Evolutionary conservation across 2,329 filamentous ascomycete species (phyloP), one percentile per base, ranked within the genome.

Genomic region (Colletotrichum kahawae): DNA sequence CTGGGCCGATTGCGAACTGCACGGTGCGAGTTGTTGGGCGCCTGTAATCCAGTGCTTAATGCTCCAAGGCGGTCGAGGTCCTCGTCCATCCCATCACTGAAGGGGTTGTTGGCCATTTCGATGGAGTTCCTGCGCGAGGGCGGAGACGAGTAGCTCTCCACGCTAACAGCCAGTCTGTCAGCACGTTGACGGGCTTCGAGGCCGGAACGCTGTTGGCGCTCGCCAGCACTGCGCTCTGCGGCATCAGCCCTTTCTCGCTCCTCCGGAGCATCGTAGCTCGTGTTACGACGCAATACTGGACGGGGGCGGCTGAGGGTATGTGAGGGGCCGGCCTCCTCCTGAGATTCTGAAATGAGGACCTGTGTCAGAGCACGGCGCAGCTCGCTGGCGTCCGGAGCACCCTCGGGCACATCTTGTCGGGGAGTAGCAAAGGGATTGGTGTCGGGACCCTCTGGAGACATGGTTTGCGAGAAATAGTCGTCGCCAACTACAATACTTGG

Each of bases 221-320:
- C 79, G 4, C 81, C 82, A n/a, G 82, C 81, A 66, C 76, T 79
- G 48, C 82, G 79, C 78, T 86, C 85, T 12, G 85, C 85, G 51
- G 80, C 79, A 71, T 86, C 85, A 31, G 85, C 85, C 76, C 80
- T 82, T 75, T 86, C 81, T 12, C 83, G 80, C 78, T 86, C 85
- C 77, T 82, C 80, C 2, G 84, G 84, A 14, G 79, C 84, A 71
- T 86, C 83, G 70, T 86, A 86, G 77, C 85, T 86, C 56, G 85
- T 86, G 77, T 86, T 86, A 54, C 85, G 83, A 76, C 84, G 81
- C n/a, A 86, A 78, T 13, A 82, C 85, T 29, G 85, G 85, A 56
- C 84, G 82, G 13, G 84, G 84, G 10, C 59, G 78, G 78, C 56
- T 80, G 74, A 31, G 63, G 38, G 43, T 54, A 13, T 71, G 68